Base-by-base conservation (phyloP, 345 rosid genomes). In the Populus ilicifolia region DNA sequence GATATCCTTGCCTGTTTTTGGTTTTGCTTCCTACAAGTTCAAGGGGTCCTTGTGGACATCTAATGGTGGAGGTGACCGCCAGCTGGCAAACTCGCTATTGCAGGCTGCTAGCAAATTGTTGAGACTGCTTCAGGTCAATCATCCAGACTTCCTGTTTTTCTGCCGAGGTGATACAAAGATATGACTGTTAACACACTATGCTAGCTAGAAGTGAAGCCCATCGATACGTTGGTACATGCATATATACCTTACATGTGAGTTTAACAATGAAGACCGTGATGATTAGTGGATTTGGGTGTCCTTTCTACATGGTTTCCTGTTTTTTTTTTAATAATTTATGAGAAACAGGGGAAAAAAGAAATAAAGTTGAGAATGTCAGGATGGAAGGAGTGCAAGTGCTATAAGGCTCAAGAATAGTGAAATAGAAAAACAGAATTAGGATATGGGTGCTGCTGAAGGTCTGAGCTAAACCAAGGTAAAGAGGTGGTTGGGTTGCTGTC, bases 91-190 rank as follows among this genome's bases (percentile, higher is more conserved):
- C 67, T 67, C 59, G 64, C 74, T 80, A 21, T 67, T 76, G 50
- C 83, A 76, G 76, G 36, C 18, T 33, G 83, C 83, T 72, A 80
- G 68, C 14, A 72, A 46, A 43, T 72, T 74, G 80, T 73, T 80
- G 77, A 77, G 74, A 67, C 52, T 36, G 68, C 70, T 44, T 72
- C 64, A 72, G 59, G 83, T 77, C 43, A 76, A 71, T 72, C 80
- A 80, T 80, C 83, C 83, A 41, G 83, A 80, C 71, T 80, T 76
- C 64, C 11, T 76, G 65, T 80, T 80, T 67, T 80, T 80, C 80
- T 30, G 54, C 59, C 69, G 77, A 67, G 74, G 73, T 76, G 66
- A 80, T 64, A 54, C 35, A 64, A 23, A 5, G 16, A 35, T 11
- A 41, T 8, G n/a, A 20, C 35, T 25, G 23, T 43, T 29, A 56